Evolutionary conservation across 2,329 filamentous ascomycete genomes (phyloP), one percentile per base, ranked within the genome.

Genomic region (Colletotrichum destructivum): DNA sequence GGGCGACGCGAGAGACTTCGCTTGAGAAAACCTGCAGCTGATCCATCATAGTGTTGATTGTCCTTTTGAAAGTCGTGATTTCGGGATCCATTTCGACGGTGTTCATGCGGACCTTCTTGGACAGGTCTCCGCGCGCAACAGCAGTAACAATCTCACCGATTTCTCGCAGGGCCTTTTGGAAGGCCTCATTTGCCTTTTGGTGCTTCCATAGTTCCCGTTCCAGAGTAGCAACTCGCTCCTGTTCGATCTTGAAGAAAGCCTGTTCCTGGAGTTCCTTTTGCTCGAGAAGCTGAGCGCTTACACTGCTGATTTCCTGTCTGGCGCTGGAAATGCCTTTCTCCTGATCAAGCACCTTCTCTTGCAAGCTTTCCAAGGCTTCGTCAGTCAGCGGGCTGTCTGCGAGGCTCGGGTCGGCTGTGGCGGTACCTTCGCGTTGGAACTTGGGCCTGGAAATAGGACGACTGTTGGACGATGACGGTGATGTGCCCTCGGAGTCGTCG

Each of bases 21-120:
- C 94, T 97, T 75, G 96, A 96, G 82, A 98, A 98, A 72, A 97
- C 94, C 81, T 98, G 95, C 71, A 98, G 88, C 82, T 98, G 96
- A 80, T 98, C 96, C 90, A 98, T 97, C 96, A 98, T 98, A 76
- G 94, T 97, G 82, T 98, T 98, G 85, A 98, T 98, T 73, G 96
- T 98, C 78, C 94, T 92, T 85, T 98, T 98, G 87, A 98, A 98
- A 12, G 94, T 95, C 38, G 95, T 96, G 79, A 98, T 98, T 87
- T 98, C 96, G 38, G 95, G 95, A 87, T 98, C 96, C 92, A 98
- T 96, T 85, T 98, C 96, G 75, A 97, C 92, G 4, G 94, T 93
- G 80, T 98, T 96, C 81, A 98, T 97, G 78, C 96, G 91, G 74
- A 98, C 96, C 84, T 98, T 97, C 87, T 98, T 98, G 81, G 95